phyloP scores from a whole-genome alignment of 208 protist species.

The Balamuthia mandrillaris region DNA sequence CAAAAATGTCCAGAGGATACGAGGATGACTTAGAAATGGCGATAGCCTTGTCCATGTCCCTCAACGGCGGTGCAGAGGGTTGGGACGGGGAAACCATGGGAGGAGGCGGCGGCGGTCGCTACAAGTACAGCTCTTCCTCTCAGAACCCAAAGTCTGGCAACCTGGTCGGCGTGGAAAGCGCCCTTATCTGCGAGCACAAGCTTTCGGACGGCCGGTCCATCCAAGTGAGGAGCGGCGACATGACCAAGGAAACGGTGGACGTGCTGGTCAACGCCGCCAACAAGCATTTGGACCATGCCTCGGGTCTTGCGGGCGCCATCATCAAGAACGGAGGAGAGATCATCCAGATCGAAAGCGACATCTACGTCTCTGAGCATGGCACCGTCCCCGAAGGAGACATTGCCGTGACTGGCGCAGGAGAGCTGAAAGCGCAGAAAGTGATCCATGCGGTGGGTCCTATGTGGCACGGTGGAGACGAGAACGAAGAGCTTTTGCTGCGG shows the following conservation, averaged over 20 bases:
- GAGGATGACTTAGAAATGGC: conserved; percentile 7
- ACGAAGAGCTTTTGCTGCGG: neutral
- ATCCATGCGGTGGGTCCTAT: conserved; percentile 29
- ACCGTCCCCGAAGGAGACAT: conserved; percentile 14
- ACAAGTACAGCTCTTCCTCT: neutral
- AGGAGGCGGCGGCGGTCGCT: neutral
- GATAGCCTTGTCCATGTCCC: neutral
- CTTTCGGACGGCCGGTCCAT: neutral
- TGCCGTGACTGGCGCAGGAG: neutral
- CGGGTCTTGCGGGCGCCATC: conserved; percentile 12
- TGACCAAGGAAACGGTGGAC: conserved; percentile 13
- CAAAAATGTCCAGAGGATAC: neutral
- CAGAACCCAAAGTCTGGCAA: conserved; percentile 5
- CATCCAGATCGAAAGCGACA: conserved; percentile 20
- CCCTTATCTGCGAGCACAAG: neutral
- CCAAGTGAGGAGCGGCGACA: conserved; percentile 12
- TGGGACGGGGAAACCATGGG: too few species aligned
- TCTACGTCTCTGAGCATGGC: conserved; percentile 12
- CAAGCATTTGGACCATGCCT: conserved; percentile 22
- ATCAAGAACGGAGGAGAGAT: conserved; percentile 14
- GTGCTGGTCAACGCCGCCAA: conserved; percentile 10
- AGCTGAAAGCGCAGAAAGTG: conserved; percentile 10
- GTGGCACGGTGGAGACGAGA: conserved; percentile 1
- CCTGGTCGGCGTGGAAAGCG: conserved; percentile 11
- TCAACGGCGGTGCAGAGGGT: neutral